Conservation (phyloP, 129 eudicot genomes). For the Gnaphalium uliginosum region DNA sequence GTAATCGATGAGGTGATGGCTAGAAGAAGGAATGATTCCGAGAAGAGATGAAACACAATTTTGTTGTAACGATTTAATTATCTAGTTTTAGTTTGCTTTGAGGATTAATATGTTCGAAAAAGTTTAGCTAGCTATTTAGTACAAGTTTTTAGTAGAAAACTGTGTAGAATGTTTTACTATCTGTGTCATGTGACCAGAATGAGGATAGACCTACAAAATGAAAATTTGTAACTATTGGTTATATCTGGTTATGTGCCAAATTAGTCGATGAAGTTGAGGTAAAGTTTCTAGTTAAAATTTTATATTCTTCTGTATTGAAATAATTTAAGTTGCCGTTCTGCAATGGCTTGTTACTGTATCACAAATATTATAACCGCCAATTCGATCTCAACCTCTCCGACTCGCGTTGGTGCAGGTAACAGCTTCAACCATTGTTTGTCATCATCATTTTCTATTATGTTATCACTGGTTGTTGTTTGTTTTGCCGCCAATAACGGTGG, state of each 20-base stretch:
- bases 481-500: not conserved
- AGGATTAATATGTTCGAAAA: not conserved
- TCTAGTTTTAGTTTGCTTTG: not conserved
- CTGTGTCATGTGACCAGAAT: not conserved
- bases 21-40: constrained; percentile 1
- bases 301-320: too few species aligned
- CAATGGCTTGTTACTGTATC: not conserved
- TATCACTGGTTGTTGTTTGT: not conserved
- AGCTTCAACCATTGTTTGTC: not conserved
- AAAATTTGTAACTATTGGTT: too few species aligned
- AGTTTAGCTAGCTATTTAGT: not conserved
- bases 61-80: not conserved
- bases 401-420: not conserved
- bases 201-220: not conserved
- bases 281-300: too few species aligned
- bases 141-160: not conserved
- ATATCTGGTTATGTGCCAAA: too few species aligned
- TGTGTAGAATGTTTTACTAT: not conserved
- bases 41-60: not conserved
- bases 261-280: too few species aligned
- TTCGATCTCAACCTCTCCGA: not conserved
- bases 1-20: not conserved
- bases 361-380: not conserved
- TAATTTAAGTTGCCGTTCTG: not conserved
- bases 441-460: not conserved